Percentiles rank a stretch among this genome's conserved stretches.
Evolutionary conservation across 345 rosid species (phyloP).

Genomic region (Boechera stricta): DNA sequence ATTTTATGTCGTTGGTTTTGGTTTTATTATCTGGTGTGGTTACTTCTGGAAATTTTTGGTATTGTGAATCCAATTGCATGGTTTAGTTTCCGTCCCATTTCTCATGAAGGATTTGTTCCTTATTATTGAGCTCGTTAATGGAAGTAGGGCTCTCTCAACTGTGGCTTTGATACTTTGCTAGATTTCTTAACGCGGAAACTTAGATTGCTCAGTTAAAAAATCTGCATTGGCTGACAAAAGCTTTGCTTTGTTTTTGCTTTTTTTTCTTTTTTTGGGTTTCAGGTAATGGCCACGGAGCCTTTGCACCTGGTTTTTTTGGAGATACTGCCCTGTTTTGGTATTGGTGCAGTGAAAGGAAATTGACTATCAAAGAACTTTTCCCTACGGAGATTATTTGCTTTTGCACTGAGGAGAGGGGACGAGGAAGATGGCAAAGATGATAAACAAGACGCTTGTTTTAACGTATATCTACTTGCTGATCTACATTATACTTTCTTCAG

Average conservation of each 20-base stretch:
- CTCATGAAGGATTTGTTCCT: not conserved
- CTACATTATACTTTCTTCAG: constrained; percentile 88
- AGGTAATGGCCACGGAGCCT: constrained; percentile 30
- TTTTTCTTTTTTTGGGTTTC: not conserved
- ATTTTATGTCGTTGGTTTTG: not conserved
- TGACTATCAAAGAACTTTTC: not conserved
- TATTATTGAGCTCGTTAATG: constrained; percentile 19
- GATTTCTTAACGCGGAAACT: not conserved
- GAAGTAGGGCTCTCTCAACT: not conserved
- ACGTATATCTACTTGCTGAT: constrained; percentile 83
- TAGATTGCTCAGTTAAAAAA: constrained; percentile 2
- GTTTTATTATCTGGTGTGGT: not conserved
- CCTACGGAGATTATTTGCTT: constrained; percentile 11
- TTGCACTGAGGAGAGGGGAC: constrained; percentile 33
- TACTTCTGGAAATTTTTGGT: not conserved
- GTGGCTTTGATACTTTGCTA: not conserved
- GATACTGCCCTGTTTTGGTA: constrained; percentile 21
- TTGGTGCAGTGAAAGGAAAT: constrained; percentile 30
- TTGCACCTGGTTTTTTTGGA: not conserved
- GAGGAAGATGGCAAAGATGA: constrained; percentile 53
- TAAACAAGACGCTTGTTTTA: constrained; percentile 76
- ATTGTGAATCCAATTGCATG: constrained; percentile 21
- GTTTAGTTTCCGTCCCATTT: not conserved
- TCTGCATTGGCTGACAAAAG: constrained; percentile 21
- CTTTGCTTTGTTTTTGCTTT: not conserved